Percentiles rank a stretch among this genome's conserved stretches.
These are phyloP conservation scores for Drechslerella dactyloides DNA, from an alignment of 2,329 filamentous ascomycete species.

Conservation along the genomic window DNA sequence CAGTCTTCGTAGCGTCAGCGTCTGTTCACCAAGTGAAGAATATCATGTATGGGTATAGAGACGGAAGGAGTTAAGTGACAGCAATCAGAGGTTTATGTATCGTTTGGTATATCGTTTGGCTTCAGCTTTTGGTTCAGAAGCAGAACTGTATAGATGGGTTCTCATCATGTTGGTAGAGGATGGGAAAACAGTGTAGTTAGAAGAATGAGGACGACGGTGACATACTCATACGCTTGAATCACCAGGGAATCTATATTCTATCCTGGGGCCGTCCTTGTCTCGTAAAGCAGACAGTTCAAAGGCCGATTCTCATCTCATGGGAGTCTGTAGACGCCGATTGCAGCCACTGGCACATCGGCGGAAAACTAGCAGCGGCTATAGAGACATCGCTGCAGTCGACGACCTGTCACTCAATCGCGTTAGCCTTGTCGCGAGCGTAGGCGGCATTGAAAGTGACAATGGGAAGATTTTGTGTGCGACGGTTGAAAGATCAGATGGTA, in stretches of 20 bases:
- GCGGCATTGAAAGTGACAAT: not conserved
- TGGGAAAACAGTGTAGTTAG: not conserved
- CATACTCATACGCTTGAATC: not conserved
- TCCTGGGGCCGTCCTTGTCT: too few species aligned
- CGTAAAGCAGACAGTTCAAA: not conserved
- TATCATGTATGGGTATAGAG: not conserved
- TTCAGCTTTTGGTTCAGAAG: slow-evolving; percentile 52
- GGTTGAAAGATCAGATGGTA: slow-evolving; percentile 47
- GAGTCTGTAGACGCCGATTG: not conserved
- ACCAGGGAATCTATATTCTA: too few species aligned
- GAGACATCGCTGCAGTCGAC: slow-evolving; percentile 39
- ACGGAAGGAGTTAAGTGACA: slow-evolving; percentile 1
- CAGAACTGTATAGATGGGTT: slow-evolving; percentile 51
- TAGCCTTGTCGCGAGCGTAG: slow-evolving; percentile 9
- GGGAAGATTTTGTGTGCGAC: slow-evolving; percentile 9
- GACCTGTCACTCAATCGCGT: slow-evolving; percentile 22
- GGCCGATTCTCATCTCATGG: slow-evolving; percentile 17
- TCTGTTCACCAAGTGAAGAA: not conserved
- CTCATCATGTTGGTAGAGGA: slow-evolving; percentile 39
- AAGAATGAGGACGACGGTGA: not conserved
- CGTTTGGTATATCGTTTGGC: slow-evolving; percentile 51
- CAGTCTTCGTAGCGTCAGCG: slow-evolving; percentile 6
- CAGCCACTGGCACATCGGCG: slow-evolving; percentile 13
- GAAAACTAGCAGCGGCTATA: slow-evolving; percentile 36
- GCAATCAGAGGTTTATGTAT: slow-evolving; percentile 50